A percentile compares a stretch with the other conserved stretches of the same genome.
phyloP scores from a whole-genome alignment of 768 basidiomycete genomes.

The Mycena chlorophos region DNA sequence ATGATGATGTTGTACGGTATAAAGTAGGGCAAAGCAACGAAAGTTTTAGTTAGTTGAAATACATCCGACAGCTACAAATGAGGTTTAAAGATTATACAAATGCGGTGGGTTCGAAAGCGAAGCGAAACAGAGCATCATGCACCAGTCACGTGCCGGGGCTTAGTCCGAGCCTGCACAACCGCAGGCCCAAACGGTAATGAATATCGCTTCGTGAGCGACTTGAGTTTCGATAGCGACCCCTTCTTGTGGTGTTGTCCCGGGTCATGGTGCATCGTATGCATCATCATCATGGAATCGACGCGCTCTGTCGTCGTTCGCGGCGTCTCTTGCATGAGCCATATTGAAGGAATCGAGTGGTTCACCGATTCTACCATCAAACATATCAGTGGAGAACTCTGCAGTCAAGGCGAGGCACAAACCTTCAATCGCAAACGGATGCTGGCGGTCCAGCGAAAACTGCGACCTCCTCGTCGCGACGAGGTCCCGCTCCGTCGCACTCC shows the following conservation, averaged over 20 bases:
- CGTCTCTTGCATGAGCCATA: conserved; percentile 50
- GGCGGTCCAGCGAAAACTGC: conserved; percentile 22
- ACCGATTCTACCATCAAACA: conserved; percentile 8
- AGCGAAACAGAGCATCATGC: neutral
- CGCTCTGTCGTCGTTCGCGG: conserved; percentile 36
- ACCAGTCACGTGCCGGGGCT: conserved; percentile 9
- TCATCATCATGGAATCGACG: conserved; percentile 32
- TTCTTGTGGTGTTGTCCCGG: conserved; percentile 24
- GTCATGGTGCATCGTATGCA: too few species aligned
- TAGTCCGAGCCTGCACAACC: conserved; percentile 4
- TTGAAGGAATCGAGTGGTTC: conserved; percentile 40
- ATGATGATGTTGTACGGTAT: too few species aligned
- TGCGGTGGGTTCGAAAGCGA: neutral
- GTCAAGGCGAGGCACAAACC: conserved; percentile 4
- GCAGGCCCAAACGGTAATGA: conserved; percentile 42
- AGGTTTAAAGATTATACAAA: neutral
- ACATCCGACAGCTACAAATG: conserved; percentile 19
- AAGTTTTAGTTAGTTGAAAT: too few species aligned
- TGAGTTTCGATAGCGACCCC: conserved; percentile 41
- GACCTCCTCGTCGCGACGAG: conserved; percentile 35
- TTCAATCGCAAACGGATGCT: conserved; percentile 21
- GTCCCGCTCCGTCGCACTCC: conserved; percentile 30
- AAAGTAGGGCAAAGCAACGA: too few species aligned
- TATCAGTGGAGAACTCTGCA: neutral
- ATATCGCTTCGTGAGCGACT: conserved; percentile 50